Base-by-base conservation (phyloP, 1,139 yeast genomes). In the Petasospora rhodanensis region DNA sequence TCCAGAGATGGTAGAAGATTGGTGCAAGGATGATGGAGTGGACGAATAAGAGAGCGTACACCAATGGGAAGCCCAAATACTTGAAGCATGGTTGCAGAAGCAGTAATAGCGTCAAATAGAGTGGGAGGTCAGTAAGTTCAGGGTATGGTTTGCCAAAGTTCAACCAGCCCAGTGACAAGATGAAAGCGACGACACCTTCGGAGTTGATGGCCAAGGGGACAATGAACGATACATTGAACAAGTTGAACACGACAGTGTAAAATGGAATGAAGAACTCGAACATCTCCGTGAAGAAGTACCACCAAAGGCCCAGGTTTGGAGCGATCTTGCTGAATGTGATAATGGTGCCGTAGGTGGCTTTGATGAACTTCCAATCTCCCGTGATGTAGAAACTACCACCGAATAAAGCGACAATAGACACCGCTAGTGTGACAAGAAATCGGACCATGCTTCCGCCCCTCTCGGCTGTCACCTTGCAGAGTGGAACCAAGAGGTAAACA, bases 251-350 rank as follows among this genome's bases (percentile, higher is more conserved):
- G 9, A 87, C 79, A 25, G 80, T 64, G 63, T 84, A 91, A 55
- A 91, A 87, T 13, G 86, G 79, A 18, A 82, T 72, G 66, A 91
- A 91, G 52, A 79, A 84, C 35, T 81, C 93, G 61, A 91, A 91
- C 79, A 91, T 84, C 56, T 91, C 98, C 18, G 93, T 82, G 64
- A 91, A 91, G 49, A 89, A 77, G 62, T 91, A 91, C 99, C 99
- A 91, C 99, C 99, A 91, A 24, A 91, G 66, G 0, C 98, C 98
- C 43, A 91, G 11, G 26, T 51, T 51, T 15, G 96, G 95, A 6
- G 76, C 68, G 43, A 86, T 74, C 43, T 85, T 86, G 30, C 69
- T 68, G 49, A 84, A 79, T 21, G 67, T 61, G 7, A 86, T 51
- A 8, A 76, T 62, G 0, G 79, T 69, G 12, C 80, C 76, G 52